Evolutionary conservation across 495 filamentous ascomycete species (phyloP), one percentile per base, ranked within the genome.

Genomic region (Articulospora tetracladia): DNA sequence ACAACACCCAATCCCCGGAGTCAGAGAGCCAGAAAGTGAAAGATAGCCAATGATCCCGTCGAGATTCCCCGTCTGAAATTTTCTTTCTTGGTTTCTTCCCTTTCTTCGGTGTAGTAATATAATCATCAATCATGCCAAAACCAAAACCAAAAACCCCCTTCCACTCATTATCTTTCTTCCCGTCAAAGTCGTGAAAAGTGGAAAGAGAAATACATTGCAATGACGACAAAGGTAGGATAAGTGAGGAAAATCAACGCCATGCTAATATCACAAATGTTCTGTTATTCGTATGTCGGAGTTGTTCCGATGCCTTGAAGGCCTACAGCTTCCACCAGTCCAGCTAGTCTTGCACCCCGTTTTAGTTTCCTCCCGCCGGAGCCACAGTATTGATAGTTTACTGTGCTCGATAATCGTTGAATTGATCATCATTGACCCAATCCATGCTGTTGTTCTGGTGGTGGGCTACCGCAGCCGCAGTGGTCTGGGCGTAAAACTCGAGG

Each of bases 401-500:
- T 1, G 36, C 19, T 41, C 55, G 32, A 41, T 65, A 65, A n/a
- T 53, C 50, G 25, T 11, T 53, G 44, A 60, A 68, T 20, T 65
- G 66, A 30, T 65, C 62, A 36, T 65, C 59, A 10, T 36, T 22
- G 2, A 57, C 48, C 62, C 62, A 68, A 22, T 68, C 66, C 62
- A 68, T 68, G 2, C 0, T 13, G 24, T 17, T 24, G 36, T 55
- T 51, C 30, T 58, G 6, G 46, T 66, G 55, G 11, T 52, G 22
- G 3, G 25, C 47, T 22, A 50, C 62, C 8, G 60, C 66, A 55
- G 62, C 62, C 24, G 63, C 59, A 12, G 66, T 65, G 57, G 52
- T 65, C 12, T 59, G 62, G 3, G 66, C 66, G 34, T 65, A 68
- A 46, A 68, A 68, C 20, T 65, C 57, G 8, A 68, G 53, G 17